Evolutionary conservation across 164 flowering plant species (phyloP), one percentile per base, ranked within the genome.

Genomic region (Tetracentron sinense): DNA sequence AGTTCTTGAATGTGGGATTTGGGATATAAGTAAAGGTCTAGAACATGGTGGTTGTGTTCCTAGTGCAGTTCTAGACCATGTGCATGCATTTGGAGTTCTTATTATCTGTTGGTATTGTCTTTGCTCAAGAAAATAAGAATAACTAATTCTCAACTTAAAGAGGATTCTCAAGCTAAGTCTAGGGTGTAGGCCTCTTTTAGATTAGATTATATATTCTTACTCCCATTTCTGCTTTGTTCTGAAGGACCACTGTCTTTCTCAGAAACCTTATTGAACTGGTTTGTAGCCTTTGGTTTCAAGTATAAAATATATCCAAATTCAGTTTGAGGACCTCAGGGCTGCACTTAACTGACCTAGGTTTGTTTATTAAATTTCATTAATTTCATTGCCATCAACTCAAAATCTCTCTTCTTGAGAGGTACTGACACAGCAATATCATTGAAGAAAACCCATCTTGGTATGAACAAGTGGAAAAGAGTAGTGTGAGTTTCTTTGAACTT

Each of bases 61-160:
- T 54, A 31, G 31, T 46, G 56, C 30, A 42, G 61, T 60, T 69
- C 60, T 49, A 63, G 50, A 57, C 69, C 72, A 61, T n/a, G 66
- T 51, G 69, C 71, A 66, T 72, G 73, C n/a, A n/a, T n/a, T n/a
- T 66, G 66, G 58, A 52, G 54, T 69, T 64, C 54, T 29, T 47
- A 0, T 25, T 50, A 58, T 52, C 57, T 50, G 51, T 21, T 65
- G 15, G 38, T 23, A 51, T 62, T 64, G 68, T 60, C 50, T 56
- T 42, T 60, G 75, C 8, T 65, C 52, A 53, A 29, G 48, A 58
- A 64, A 21, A n/a, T n/a, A 10, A 6, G 28, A 16, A 44, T 8
- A 38, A 38, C 44, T 56, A 56, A 47, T 58, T 19, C n/a, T 38
- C 61, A 42, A 47, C 26, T 50, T 66, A 67, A 63, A 70, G 62